Conservation (phyloP, 768 basidiomycete genomes). For the Suillus subluteus region DNA sequence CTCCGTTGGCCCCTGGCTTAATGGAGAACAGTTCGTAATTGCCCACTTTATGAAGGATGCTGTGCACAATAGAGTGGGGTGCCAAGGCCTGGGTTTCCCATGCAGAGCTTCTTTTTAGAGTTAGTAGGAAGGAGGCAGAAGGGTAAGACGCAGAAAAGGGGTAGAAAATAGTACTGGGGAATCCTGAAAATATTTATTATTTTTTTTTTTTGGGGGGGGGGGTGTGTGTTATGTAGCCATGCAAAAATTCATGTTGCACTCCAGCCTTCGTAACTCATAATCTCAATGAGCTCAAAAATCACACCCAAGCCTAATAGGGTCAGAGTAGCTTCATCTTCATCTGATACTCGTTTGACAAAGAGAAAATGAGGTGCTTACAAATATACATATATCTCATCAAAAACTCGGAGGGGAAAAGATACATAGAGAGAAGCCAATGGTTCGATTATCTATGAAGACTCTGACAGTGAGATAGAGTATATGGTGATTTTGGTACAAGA, state of each 20-base stretch:
- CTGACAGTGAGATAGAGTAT: background rate
- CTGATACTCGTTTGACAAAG: background rate
- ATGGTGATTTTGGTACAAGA: background rate
- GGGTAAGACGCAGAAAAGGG: no score
- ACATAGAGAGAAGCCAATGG: background rate
- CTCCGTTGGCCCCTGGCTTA: background rate
- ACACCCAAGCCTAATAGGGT: background rate
- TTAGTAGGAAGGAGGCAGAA: background rate
- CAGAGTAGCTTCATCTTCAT: background rate
- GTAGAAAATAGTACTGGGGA: no score
- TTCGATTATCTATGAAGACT: background rate
- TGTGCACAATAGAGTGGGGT: constrained; percentile 12
- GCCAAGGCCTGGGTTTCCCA: background rate
- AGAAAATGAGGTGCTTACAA: background rate
- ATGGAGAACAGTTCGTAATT: constrained; percentile 1
- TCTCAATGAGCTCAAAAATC: background rate
- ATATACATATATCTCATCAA: background rate
- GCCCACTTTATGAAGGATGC: constrained; percentile 17
- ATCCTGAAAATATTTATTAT: no score
- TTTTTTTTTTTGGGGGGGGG: no score
- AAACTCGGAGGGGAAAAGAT: no score
- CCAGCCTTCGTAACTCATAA: background rate
- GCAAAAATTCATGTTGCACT: background rate
- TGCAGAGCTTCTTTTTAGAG: background rate
- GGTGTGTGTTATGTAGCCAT: background rate